Conservation (phyloP, 805 yeast species). For the Torulaspora indica region DNA sequence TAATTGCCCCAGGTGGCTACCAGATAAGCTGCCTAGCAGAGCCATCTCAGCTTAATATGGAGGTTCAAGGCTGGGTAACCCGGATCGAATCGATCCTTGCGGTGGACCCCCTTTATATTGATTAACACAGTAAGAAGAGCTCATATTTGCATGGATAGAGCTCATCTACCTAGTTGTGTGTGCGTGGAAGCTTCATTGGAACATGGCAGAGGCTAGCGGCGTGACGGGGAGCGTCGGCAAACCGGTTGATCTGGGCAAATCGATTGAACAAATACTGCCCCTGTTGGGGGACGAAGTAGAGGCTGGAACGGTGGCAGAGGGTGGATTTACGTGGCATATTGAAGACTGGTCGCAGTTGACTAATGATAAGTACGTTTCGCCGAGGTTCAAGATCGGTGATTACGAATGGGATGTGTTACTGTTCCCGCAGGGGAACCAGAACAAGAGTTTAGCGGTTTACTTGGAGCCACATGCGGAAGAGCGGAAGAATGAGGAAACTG, state of each 20-base stretch:
- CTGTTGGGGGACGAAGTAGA: conserved; percentile 17
- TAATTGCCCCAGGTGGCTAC: background rate
- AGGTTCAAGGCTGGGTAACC: background rate
- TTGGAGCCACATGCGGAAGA: conserved; percentile 60
- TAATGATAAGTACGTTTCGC: conserved; percentile 39
- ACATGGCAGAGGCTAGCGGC: conserved; percentile 11
- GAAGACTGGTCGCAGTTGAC: conserved; percentile 44
- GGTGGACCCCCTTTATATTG: background rate
- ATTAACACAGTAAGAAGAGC: background rate
- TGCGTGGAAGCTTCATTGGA: background rate
- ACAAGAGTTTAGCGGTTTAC: conserved; percentile 62
- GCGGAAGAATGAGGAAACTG: conserved; percentile 29
- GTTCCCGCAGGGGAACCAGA: conserved; percentile 71
- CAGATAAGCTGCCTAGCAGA: background rate
- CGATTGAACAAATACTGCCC: conserved; percentile 25
- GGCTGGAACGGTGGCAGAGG: conserved; percentile 27
- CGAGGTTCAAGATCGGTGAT: conserved; percentile 53
- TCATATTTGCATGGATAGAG: background rate
- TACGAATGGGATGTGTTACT: conserved; percentile 65
- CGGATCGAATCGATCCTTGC: background rate
- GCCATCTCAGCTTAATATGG: background rate
- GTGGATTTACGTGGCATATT: conserved; percentile 49
- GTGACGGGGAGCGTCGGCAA: conserved; percentile 21
- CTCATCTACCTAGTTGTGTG: no score
- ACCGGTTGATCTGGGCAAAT: conserved; percentile 22